Evolutionary conservation across 352 stramenopile species (phyloP).

Genomic region (Pythium dissimile): DNA sequence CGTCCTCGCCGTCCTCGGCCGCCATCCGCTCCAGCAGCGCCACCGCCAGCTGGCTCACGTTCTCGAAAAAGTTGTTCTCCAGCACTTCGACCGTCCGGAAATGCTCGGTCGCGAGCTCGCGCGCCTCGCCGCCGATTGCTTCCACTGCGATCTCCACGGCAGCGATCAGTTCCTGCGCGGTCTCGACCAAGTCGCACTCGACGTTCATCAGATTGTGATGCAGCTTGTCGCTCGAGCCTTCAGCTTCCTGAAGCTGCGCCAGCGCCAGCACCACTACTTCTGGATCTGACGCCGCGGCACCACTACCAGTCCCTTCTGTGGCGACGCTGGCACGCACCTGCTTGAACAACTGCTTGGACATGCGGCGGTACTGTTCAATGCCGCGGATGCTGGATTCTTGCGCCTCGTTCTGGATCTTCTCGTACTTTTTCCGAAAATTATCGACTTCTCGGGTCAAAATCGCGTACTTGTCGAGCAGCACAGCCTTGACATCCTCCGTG

Average conservation of each 20-base stretch:
- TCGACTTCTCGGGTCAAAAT: conserved; percentile 57
- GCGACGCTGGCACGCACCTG: conserved; percentile 42
- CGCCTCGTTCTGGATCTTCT: too few species aligned
- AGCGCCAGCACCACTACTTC: conserved; percentile 36
- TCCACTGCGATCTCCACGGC: conserved; percentile 67
- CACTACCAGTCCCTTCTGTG: too few species aligned
- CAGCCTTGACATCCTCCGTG: conserved; percentile 79
- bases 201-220: conserved; percentile 87
- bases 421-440: conserved; percentile 54
- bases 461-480: conserved; percentile 73
- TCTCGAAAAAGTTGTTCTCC: conserved; percentile 90
- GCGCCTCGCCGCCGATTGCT: conserved; percentile 49
- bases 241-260: conserved; percentile 80
- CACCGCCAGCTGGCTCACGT: conserved; percentile 76
- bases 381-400: conserved; percentile 61
- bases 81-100: conserved; percentile 89
- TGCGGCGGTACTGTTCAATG: conserved; percentile 76
- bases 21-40: conserved; percentile 73
- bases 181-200: conserved; percentile 84
- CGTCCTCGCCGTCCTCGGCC: conserved; percentile 72
- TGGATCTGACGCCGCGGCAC: conserved; percentile 8
- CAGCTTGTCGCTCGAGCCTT: conserved; percentile 79
- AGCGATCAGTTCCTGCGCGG: conserved; percentile 59
- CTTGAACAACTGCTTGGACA: conserved; percentile 75
- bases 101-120: conserved; percentile 71